Evolutionary conservation across 179 eudicot species (phyloP).

Genomic region (Camellia oleifera): DNA sequence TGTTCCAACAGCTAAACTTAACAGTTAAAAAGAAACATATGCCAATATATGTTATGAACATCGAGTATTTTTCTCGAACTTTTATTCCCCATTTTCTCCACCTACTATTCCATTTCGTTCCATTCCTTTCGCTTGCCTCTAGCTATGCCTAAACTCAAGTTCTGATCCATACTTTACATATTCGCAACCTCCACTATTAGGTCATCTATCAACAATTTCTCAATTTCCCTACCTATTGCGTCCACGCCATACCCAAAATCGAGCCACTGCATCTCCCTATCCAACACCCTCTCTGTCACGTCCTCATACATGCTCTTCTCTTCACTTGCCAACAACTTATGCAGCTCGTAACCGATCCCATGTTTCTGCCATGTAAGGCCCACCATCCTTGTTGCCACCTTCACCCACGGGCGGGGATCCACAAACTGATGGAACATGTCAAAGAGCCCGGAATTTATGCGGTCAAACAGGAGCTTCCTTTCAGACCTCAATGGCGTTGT

Average conservation of each 20-base stretch:
- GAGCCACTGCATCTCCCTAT: constrained; percentile 44
- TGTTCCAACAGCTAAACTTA: too few relatives aligned
- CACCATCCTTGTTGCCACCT: constrained; percentile 18
- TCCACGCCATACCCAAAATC: constrained; percentile 38
- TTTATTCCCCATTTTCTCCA: not conserved
- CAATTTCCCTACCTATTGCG: constrained; percentile 52
- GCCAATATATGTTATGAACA: not conserved
- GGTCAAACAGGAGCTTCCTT: constrained; percentile 68
- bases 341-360: constrained; percentile 40
- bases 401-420: constrained; percentile 46
- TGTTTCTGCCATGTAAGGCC: constrained; percentile 25
- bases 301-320: constrained; percentile 27
- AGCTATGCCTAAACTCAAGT: constrained; percentile 20
- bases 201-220: constrained; percentile 57
- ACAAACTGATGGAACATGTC: constrained; percentile 34
- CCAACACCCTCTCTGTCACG: constrained; percentile 20
- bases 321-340: constrained; percentile 32
- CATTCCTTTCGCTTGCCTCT: not conserved
- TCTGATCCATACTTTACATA: not conserved
- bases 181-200: constrained; percentile 32
- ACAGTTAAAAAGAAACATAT: too few relatives aligned
- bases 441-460: constrained; percentile 45
- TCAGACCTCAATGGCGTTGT: constrained; percentile 41
- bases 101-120: not conserved
- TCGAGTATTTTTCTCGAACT: not conserved